Evolutionary conservation across 352 stramenopile genomes (phyloP).

Genomic region (Globisporangium abappressorium): DNA sequence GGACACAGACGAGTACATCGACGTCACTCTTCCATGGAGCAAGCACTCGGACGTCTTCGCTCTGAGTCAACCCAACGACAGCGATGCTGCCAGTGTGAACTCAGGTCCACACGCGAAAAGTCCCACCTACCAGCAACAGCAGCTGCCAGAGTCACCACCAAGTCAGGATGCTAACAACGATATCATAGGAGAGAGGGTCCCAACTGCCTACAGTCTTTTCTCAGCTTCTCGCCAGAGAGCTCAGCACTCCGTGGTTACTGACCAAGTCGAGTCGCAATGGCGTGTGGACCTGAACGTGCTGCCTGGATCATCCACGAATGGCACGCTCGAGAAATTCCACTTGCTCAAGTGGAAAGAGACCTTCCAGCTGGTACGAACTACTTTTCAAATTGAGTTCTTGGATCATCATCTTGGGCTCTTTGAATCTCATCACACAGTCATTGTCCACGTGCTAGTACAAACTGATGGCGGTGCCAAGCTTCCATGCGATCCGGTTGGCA

Average conservation of each 20-base stretch:
- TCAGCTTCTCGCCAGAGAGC: neutral
- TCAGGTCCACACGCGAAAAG: neutral
- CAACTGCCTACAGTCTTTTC: neutral
- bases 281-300: slow-evolving; percentile 12
- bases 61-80: neutral
- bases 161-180: neutral
- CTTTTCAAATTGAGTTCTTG: neutral
- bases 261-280: slow-evolving; percentile 2
- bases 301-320: slow-evolving; percentile 19
- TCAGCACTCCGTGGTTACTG: neutral
- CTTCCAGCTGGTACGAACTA: slow-evolving; percentile 34
- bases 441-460: slow-evolving; percentile 25
- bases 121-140: neutral
- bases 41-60: neutral
- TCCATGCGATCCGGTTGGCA: slow-evolving; percentile 46
- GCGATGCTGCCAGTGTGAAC: neutral
- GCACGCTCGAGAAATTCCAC: slow-evolving; percentile 63
- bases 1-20: slow-evolving; percentile 8
- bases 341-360: slow-evolving; percentile 63
- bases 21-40: slow-evolving; percentile 13
- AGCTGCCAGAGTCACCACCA: neutral
- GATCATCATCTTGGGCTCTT: neutral
- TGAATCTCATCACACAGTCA: neutral
- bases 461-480: slow-evolving; percentile 36
- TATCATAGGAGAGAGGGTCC: neutral